Evolutionary conservation across 495 filamentous ascomycete genomes (phyloP), one percentile per base, ranked within the genome.

Genomic region (Durotheca rogersii): DNA sequence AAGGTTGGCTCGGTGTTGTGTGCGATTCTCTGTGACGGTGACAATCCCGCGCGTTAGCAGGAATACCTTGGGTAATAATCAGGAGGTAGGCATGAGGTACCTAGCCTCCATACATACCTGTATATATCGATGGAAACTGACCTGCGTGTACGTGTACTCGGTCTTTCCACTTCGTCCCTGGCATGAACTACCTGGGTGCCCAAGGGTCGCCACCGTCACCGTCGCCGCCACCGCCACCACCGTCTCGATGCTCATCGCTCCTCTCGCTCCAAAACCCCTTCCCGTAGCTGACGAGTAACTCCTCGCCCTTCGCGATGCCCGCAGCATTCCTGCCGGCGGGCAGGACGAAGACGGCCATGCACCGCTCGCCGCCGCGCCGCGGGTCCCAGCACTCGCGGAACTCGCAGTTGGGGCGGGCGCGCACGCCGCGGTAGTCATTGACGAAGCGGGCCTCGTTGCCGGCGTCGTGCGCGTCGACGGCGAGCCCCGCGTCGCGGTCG

Each of bases 391-490:
- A 69, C 34, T 75, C 80, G 17, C 68, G 68, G 51, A 87, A 86
- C 64, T 86, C 83, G 11, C 79, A 78, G 61, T 85, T 85, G 1
- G 82, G 69, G 9, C 71, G 53, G 21, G 61, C 63, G 18, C 61
- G 65, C 3, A 89, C 72, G 1, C 86, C 85, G 12, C 86, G 75
- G 54, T 86, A 90, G 64, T 90, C 86, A 56, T 90, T 90, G 23
- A 85, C 73, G 62, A 86, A 88, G 7, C 86, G 67, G 2, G 80
- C 84, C 66, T 89, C 86, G 54, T 87, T 89, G 3, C 86, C 86
- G 34, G 60, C 62, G 7, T 61, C 69, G 5, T 64, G 71, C 2
- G 84, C 86, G 60, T 90, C 86, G 11, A 89, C 74, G 4, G 80
- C 82, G 0, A 89, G 63, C 16, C 74, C 78, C 2, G 58, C 54